Evolutionary conservation across 2,329 filamentous ascomycete species (phyloP), one percentile per base, ranked within the genome.

Genomic region (Aspergillus sp.): DNA sequence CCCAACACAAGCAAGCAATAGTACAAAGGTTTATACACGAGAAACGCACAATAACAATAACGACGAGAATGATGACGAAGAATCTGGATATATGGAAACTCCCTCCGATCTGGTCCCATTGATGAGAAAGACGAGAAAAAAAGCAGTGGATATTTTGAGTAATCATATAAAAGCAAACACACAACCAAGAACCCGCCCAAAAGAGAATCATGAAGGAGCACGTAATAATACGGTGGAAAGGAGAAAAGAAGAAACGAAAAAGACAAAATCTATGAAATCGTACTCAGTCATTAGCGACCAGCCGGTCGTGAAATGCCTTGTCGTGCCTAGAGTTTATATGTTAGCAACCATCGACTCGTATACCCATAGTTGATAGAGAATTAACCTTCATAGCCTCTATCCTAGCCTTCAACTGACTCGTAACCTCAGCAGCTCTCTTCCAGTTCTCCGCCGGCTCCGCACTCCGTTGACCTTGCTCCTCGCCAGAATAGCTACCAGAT

Each of bases 401-500:
- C 66, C 93, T 83, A 45, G 91, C 90, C 75, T 97, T 98, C 62
- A 98, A 70, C 67, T 96, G 93, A 69, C 90, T 96, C 47, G 93
- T 98, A 49, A 98, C 93, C 74, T 98, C 93, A 2, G 93, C 93
- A 15, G 93, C 93, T 58, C 93, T 79, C 74, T 90, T 94, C 93
- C 93, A 98, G 66, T 90, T 97, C 73, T 98, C 93, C 15, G 84
- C 83, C 1, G 83, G 83, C 42, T 83, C 80, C 13, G 62, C 50
- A 48, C 61, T 57, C 42, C 51, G 59, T 52, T 54, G 65, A 45
- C 54, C 63, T 7, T 20, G 33, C 46, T 62, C 63, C 47, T 62
- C 67, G 53, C 65, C 65, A n/a, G 61, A 59, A 37, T 64, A 64
- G 47, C 66, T 69, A 30, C 62, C 58, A 25, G 69, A 69, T 41